Evolutionary conservation across 345 rosid species (phyloP), one percentile per base, ranked within the genome.

Genomic region (Dimocarpus longan): DNA sequence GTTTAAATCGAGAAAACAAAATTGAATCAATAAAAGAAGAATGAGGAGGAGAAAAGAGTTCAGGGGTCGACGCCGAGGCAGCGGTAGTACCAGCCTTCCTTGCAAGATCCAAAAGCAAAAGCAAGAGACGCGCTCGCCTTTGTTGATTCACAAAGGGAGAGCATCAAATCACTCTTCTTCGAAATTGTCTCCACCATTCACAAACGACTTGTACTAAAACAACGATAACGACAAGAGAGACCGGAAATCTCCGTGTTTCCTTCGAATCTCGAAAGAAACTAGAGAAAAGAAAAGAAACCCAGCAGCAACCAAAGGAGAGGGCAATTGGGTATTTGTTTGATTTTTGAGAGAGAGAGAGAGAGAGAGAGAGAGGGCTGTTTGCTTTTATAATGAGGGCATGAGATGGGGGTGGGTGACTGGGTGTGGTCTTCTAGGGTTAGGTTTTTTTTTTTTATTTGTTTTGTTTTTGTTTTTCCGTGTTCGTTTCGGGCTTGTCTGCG

Each of bases 11-110:
- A 24, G 32, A 68, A 59, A 12, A 46, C 9, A 48, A 19, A 8
- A 16, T 2, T 54, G 56, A 26, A 71, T 39, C 44, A 28, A 74
- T 40, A 52, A 46, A 46, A 46, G 52, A 11, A 46, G 52, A 46
- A 7, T 11, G 12, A 46, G 12, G 52, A 46, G 12, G 52, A 46
- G 39, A 32, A 2, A 21, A 71, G 59, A 46, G 15, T 73, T 89
- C 86, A 94, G 74, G 99, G 99, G 95, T 97, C 98, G 84, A 92
- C 82, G 83, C 98, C 97, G 77, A 89, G 82, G 97, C 99, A 94
- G 92, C 98, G 98, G 67, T 86, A 93, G 95, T 94, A 97, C 99
- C 99, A 97, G 93, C 93, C 98, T 84, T 92, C 93, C 84, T 93
- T 97, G 96, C 99, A 94, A 67, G 99, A 94, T n/a, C 94, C 99